These are phyloP conservation scores for Begonia masoniana DNA, from an alignment of 306 rosid genomes.

Conservation along the genomic window DNA sequence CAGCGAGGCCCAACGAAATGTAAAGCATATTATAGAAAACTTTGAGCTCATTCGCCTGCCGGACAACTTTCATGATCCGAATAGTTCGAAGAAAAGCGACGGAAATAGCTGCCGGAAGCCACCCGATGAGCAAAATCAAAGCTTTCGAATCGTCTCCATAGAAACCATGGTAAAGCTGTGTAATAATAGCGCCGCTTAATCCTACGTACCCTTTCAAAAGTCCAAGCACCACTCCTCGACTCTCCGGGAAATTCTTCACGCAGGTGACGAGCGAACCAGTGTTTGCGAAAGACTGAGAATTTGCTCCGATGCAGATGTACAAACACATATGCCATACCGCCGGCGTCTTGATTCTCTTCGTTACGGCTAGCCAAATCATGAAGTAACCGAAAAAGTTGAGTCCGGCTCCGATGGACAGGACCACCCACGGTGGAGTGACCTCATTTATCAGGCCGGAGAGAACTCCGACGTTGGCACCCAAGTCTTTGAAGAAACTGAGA, in stretches of 20 bases:
- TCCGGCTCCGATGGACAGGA: conserved; percentile 6
- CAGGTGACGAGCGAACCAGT: conserved; percentile 10
- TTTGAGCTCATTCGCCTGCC: conserved; percentile 1
- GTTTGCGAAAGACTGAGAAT: conserved; percentile 15
- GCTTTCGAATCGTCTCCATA: conserved; percentile 11
- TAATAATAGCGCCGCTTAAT: conserved; percentile 8
- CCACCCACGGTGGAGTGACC: conserved; percentile 14
- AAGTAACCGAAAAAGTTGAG: conserved; percentile 19
- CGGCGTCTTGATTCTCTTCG: conserved; percentile 5
- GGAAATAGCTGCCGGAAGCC: conserved; percentile 13
- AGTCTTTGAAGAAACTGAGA: conserved; percentile 19
- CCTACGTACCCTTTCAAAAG: conserved; percentile 14
- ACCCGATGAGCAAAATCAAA: conserved; percentile 13
- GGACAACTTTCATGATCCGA: conserved; percentile 2
- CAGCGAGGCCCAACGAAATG: conserved; percentile 10
- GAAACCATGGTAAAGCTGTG: conserved; percentile 15
- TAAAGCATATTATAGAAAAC: conserved; percentile 12
- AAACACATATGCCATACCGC: conserved; percentile 14
- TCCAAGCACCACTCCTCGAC: conserved; percentile 12
- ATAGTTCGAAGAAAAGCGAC: conserved; percentile 8
- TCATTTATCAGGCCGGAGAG: conserved; percentile 13
- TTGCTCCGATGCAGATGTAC: conserved; percentile 15
- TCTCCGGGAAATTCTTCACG: conserved; percentile 16
- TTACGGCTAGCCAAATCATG: conserved; percentile 20
- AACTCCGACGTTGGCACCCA: conserved; percentile 12